Base-by-base conservation (phyloP, 2,329 filamentous ascomycete genomes). In the Botrytis aclada region DNA sequence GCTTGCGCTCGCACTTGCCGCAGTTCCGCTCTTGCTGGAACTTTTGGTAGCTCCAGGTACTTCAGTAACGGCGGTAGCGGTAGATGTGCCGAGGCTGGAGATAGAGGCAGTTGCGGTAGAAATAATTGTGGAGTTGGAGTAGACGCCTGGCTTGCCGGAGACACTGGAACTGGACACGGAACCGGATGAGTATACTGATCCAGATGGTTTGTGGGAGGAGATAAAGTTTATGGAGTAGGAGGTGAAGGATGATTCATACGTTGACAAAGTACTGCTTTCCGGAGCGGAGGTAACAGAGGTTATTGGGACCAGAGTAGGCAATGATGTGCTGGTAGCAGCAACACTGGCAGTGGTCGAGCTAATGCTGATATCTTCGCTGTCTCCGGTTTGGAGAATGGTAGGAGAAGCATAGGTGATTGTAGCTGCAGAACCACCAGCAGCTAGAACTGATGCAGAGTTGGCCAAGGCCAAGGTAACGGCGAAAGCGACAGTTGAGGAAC, bases 401-500 rank as follows among this genome's bases (percentile, higher is more conserved):
- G 34, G 51, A 41, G 45, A 66, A 32, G 45, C 20, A 58, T 58
- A 43, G 43, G 69, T 58, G 29, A 20, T 20, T 32, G 69, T 56
- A 34, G 69, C 61, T 32, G 61, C 37, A 10, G 61, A 58, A 45
- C n/a, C 70, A 37, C 61, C 61, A n/a, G 61, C 47, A 51, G 70
- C 62, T 29, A 72, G 70, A 47, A 60, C 70, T 64, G 60, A 43
- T 65, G 37, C 45, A 29, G 70, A 64, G 18, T 56, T 67, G 62
- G 62, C 43, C 63, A 66, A 56, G 18, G 70, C 70, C 70, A 72
- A 67, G n/a, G 62, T 45, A 41, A 69, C 25, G 39, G 62, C 70
- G 62, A 72, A 67, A 47, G 54, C 63, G 62, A 72, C 39, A 45
- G 70, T 72, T 32, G 70, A 72, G 22, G 70, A 72, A 72, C 70